These are phyloP conservation scores for Niebla homalea DNA, from an alignment of 495 filamentous ascomycete genomes.

Conservation along the genomic window DNA sequence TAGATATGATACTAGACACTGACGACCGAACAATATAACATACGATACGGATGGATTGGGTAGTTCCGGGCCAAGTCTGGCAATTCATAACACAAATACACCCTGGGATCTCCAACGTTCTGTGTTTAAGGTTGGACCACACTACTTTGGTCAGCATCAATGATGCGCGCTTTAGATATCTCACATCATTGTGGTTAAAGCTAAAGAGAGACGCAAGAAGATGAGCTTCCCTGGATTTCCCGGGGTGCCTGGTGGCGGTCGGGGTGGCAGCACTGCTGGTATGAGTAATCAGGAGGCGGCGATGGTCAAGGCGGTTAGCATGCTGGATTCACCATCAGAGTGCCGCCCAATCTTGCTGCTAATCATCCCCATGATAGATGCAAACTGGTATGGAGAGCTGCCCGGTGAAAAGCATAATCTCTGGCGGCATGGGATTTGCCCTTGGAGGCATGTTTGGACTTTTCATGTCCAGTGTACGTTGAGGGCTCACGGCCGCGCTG, in stretches of 20 bases:
- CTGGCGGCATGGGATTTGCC: conserved; percentile 77
- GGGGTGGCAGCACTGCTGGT: conserved; percentile 18
- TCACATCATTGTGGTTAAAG: no score
- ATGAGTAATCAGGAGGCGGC: conserved; percentile 40
- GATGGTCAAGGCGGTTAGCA: conserved; percentile 40
- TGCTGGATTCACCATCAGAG: background rate
- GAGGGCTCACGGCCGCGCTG: background rate
- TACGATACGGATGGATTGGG: no score
- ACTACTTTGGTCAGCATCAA: no score
- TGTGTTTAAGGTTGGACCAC: no score
- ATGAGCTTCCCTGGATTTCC: conserved; percentile 37
- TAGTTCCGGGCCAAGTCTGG: no score
- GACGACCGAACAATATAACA: no score
- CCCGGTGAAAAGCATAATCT: conserved; percentile 66
- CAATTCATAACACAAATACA: no score
- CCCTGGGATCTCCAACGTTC: no score
- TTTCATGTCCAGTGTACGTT: conserved; percentile 81
- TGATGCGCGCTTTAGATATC: no score
- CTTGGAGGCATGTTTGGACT: conserved; percentile 86
- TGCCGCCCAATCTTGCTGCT: background rate
- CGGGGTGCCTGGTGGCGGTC: conserved; percentile 19
- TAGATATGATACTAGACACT: no score
- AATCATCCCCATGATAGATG: conserved; percentile 38
- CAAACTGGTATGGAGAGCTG: conserved; percentile 79
- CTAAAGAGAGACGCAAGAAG: no score